Percentiles rank a stretch among this genome's conserved stretches.
These are phyloP conservation scores for Cladosporium oxysporum DNA, from an alignment of 2,329 filamentous ascomycete species.

Conservation along the genomic window DNA sequence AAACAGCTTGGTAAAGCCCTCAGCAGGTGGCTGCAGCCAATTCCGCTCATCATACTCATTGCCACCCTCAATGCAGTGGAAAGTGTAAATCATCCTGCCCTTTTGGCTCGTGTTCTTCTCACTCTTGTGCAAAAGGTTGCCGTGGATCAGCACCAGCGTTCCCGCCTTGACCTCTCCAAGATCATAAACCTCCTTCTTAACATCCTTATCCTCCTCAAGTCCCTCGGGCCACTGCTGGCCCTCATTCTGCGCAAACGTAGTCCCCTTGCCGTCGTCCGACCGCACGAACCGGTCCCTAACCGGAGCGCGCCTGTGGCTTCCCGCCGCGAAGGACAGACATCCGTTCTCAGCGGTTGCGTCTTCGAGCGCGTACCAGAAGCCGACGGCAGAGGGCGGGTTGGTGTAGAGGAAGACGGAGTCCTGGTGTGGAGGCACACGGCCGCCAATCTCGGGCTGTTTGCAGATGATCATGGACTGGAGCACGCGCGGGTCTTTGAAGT, in stretches of 20 bases:
- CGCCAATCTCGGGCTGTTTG: constrained; percentile 96
- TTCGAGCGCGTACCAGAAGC: constrained; percentile 97
- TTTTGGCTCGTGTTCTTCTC: constrained; percentile 85
- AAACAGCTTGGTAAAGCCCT: constrained; percentile 62
- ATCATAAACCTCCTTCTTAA: constrained; percentile 63
- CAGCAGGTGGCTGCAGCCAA: constrained; percentile 84
- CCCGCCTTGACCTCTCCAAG: constrained; percentile 88
- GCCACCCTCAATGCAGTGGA: constrained; percentile 89
- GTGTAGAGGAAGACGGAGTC: constrained; percentile 94
- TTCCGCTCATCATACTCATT: constrained; percentile 80
- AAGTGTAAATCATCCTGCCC: constrained; percentile 94
- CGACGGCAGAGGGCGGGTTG: constrained; percentile 81
- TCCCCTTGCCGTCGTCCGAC: constrained; percentile 58
- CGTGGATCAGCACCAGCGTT: constrained; percentile 88
- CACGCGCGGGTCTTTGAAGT: constrained; percentile 72
- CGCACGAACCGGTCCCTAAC: constrained; percentile 76
- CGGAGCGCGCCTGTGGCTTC: constrained; percentile 73
- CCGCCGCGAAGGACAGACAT: constrained; percentile 81
- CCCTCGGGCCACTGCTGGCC: constrained; percentile 56
- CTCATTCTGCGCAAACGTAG: constrained; percentile 61
- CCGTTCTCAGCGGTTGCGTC: constrained; percentile 86
- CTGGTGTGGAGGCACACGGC: constrained; percentile 86
- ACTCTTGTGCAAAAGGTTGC: constrained; percentile 93
- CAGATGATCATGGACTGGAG: constrained; percentile 98
- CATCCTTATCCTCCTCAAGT: constrained; percentile 42